Evolutionary conservation across 257 asterid species (phyloP).

Genomic region (Craterostigma plantagineum): DNA sequence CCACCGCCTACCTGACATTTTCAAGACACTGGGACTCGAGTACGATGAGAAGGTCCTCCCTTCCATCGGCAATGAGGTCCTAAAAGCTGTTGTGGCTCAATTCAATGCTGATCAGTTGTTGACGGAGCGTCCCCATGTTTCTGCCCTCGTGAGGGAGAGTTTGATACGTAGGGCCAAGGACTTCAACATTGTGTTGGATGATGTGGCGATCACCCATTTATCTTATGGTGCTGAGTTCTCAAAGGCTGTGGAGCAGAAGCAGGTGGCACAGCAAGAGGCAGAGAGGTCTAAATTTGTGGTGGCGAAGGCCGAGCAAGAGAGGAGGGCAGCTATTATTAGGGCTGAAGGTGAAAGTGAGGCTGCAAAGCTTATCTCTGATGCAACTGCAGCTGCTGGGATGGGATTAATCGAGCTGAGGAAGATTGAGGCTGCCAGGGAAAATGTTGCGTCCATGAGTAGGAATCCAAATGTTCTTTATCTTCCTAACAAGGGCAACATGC

Average conservation of each 20-base stretch:
- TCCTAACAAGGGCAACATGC: conserved; percentile 42
- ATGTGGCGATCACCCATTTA: conserved; percentile 86
- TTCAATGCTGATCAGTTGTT: conserved; percentile 90
- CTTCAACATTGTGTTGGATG: conserved; percentile 74
- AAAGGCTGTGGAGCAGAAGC: conserved; percentile 94
- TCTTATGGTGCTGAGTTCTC: conserved; percentile 88
- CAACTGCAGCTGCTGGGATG: conserved; percentile 50
- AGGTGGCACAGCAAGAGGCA: conserved; percentile 98
- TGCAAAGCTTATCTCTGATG: conserved; percentile 61
- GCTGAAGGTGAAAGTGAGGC: conserved; percentile 70
- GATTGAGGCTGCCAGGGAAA: conserved; percentile 62
- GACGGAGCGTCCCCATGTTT: conserved; percentile 85
- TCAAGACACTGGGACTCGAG: conserved; percentile 77
- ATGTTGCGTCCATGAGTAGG: conserved; percentile 26
- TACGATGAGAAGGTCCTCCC: conserved; percentile 94
- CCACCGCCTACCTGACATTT: conserved; percentile 41
- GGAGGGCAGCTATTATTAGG: conserved; percentile 54
- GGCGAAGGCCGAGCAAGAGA: conserved; percentile 71
- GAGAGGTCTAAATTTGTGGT: conserved; percentile 91
- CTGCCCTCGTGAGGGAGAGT: conserved; percentile 80
- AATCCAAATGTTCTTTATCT: conserved; percentile 33
- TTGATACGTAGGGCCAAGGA: conserved; percentile 75
- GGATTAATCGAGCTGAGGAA: conserved; percentile 61
- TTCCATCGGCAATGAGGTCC: conserved; percentile 82
- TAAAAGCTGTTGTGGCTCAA: conserved; percentile 84